Evolutionary conservation across 148 eudicot species (phyloP).

Genomic region (Chenopodium quinoa): DNA sequence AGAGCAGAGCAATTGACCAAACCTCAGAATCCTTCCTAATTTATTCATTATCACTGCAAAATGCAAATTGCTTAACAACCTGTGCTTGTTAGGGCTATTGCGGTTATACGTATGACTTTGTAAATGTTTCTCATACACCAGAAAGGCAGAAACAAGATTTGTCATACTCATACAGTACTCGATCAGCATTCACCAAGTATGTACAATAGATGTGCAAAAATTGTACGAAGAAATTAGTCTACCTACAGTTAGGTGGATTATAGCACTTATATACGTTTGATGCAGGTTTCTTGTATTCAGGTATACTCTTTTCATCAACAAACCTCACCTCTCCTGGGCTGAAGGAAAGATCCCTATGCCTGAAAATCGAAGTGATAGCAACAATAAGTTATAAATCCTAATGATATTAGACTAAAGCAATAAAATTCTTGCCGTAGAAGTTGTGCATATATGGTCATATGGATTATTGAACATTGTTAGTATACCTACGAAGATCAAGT

Average conservation of each 20-base stretch:
- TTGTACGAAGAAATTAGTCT: background rate
- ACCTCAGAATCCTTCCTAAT: too few relatives aligned
- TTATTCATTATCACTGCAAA: too few relatives aligned
- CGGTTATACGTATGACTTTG: background rate
- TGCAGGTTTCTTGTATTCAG: conserved; percentile 72
- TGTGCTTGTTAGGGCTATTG: too few relatives aligned
- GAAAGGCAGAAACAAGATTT: background rate
- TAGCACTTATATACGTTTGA: conserved; percentile 76
- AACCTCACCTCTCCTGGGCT: conserved; percentile 84
- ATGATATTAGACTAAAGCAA: too few relatives aligned
- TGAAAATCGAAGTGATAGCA: conserved; percentile 33
- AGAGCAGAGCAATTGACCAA: too few relatives aligned
- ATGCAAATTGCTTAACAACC: too few relatives aligned
- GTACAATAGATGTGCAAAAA: background rate
- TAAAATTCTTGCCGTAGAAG: too few relatives aligned
- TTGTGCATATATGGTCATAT: too few relatives aligned
- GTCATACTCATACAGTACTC: background rate
- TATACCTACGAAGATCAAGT: conserved; percentile 77
- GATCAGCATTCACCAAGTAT: background rate
- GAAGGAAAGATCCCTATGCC: conserved; percentile 82
- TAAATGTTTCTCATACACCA: background rate
- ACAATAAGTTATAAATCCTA: background rate
- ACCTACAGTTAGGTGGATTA: conserved; percentile 90
- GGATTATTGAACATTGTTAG: conserved; percentile 10
- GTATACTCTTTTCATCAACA: conserved; percentile 74